A percentile compares a stretch with the other conserved stretches of the same genome.
Conservation (phyloP, 768 basidiomycete species). For the Artomyces pyxidatus region DNA sequence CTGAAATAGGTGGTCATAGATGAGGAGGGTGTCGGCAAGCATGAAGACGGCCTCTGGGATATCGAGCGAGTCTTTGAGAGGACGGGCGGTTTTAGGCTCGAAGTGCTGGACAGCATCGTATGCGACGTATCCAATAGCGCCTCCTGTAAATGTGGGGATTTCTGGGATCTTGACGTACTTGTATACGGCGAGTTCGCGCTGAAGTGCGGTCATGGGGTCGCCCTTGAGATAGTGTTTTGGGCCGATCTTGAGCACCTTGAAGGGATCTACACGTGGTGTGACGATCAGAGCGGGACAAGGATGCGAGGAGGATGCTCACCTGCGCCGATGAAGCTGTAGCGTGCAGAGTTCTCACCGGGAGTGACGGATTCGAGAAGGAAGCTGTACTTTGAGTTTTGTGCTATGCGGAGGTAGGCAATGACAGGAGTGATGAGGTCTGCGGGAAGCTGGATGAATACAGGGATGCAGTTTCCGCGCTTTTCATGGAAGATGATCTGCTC, state of each 20-base stretch:
- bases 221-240: constrained; percentile 75
- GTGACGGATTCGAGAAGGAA: constrained; percentile 93
- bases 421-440: constrained; percentile 96
- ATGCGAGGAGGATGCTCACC: constrained; percentile 40
- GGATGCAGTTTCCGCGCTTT: constrained; percentile 87
- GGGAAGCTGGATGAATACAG: constrained; percentile 86
- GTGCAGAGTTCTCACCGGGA: constrained; percentile 81
- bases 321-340: constrained; percentile 95
- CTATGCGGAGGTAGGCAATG: constrained; percentile 89
- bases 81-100: constrained; percentile 82
- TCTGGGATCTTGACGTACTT: constrained; percentile 88
- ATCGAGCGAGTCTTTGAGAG: constrained; percentile 67
- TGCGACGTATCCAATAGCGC: constrained; percentile 94
- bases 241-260: constrained; percentile 87
- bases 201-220: constrained; percentile 79
- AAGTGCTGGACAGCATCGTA: constrained; percentile 97
- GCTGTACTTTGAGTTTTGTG: constrained; percentile 88
- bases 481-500: constrained; percentile 73
- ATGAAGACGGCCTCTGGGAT: constrained; percentile 97
- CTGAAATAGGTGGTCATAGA: constrained; percentile 97
- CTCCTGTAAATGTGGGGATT: constrained; percentile 91
- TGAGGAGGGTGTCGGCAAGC: constrained; percentile 90
- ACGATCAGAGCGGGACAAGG: background rate
- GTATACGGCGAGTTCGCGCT: constrained; percentile 81
- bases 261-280: constrained; percentile 57